Base-by-base conservation (phyloP, 108 stramenopile genomes). In the Nitzschia sp. region DNA sequence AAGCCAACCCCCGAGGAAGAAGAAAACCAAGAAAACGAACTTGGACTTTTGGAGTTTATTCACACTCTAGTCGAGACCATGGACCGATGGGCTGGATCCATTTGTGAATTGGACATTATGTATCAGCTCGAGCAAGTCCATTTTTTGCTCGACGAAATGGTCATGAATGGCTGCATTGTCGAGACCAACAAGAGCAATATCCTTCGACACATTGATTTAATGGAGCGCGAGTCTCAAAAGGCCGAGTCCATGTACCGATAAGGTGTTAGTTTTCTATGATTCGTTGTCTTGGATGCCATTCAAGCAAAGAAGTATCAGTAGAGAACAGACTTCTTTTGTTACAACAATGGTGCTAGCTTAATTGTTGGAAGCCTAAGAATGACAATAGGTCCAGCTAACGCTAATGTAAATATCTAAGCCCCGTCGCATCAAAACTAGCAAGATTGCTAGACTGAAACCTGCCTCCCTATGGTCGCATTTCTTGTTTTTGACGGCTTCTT, bases 51-150 rank as follows among this genome's bases (percentile, higher is more conserved):
- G 60, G 97, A 98, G 82, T 96, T 96, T 65, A 97, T 98, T 70
- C 97, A 98, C 80, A 80, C 79, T 34, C 82, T 97, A 27, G 97
- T 96, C 24, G 95, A 96, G 73, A 94, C 93, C 1, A 88, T 95
- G 83, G 96, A 95, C 79, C 83, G 84, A 49, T 92, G 87, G 89
- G 86, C 88, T 26, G 88, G 69, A 48, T 54, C 49, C 21, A 90
- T 93, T 74, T 96, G 95, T 64, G 94, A 96, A 71, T 85, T 98
- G 49, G 97, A 98, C 76, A 96, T 98, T 60, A 98, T 98, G 95
- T 98, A 97, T 76, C 95, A 97, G 68, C 58, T 98, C 61, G 95
- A 98, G 73, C 89, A 96, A 68, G 96, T 96, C 1, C 95, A 98
- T 70, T 98, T 97, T 73, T 75, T 98, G 32, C 76, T 98, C 71